Percentiles rank a stretch among this genome's conserved stretches.
Conservation (phyloP, 306 rosid species). For the Albizia julibrissin region DNA sequence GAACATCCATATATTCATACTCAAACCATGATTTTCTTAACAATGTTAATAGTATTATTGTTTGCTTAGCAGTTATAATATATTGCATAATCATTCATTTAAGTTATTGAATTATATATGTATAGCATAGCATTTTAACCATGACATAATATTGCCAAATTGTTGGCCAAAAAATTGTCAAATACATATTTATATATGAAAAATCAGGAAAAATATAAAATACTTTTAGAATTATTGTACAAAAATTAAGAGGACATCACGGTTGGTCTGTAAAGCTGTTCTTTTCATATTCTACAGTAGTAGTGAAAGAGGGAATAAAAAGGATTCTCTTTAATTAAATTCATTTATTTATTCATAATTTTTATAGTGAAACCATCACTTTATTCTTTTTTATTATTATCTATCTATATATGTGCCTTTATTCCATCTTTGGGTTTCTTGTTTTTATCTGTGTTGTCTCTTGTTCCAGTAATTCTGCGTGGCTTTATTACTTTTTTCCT, state of each 20-base stretch:
- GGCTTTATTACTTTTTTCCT: slow-evolving; percentile 37
- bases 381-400: slow-evolving; percentile 56
- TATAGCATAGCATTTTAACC: neutral
- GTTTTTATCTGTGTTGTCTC: slow-evolving; percentile 66
- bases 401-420: slow-evolving; percentile 56
- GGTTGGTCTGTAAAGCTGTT: slow-evolving; percentile 39
- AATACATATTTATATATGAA: neutral
- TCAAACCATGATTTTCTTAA: neutral
- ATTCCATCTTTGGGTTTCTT: slow-evolving; percentile 55
- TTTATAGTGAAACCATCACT: slow-evolving; percentile 38
- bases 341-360: neutral
- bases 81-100: neutral
- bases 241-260: slow-evolving; percentile 32
- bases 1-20: no score
- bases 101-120: neutral
- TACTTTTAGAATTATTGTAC: neutral
- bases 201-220: neutral
- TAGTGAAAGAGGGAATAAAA: slow-evolving; percentile 31
- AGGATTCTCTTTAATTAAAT: slow-evolving; percentile 37
- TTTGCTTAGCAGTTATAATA: no score
- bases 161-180: neutral
- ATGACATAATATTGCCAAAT: neutral
- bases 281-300: slow-evolving; percentile 32
- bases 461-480: slow-evolving; percentile 54
- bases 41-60: neutral